Evolutionary conservation across 805 yeast genomes (phyloP).

Genomic region (Cyberlindnera suaveolens): DNA sequence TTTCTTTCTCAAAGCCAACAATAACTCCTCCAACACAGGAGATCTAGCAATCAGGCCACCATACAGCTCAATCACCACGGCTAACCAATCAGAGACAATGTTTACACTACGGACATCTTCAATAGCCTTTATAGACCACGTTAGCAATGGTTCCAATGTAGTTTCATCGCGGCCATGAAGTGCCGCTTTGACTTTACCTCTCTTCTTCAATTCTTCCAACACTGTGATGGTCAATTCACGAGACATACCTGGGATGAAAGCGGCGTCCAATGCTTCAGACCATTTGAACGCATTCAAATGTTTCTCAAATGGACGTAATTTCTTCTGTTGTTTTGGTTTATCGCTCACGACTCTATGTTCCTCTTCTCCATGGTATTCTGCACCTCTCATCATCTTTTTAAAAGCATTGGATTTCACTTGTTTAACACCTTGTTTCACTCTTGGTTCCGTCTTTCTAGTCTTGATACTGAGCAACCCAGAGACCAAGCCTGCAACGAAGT

Average conservation of each 20-base stretch:
- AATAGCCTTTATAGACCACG: slow-evolving; percentile 71
- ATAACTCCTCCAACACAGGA: slow-evolving; percentile 69
- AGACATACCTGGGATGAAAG: slow-evolving; percentile 71
- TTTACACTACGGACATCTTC: slow-evolving; percentile 69
- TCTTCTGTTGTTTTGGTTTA: slow-evolving; percentile 46
- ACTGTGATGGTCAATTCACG: slow-evolving; percentile 79
- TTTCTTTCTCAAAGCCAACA: slow-evolving; percentile 53
- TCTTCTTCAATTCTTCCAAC: slow-evolving; percentile 74
- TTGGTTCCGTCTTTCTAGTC: slow-evolving; percentile 47
- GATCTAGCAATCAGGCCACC: slow-evolving; percentile 66
- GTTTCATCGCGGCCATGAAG: slow-evolving; percentile 80
- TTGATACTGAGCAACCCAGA: slow-evolving; percentile 86
- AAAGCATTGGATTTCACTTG: slow-evolving; percentile 54
- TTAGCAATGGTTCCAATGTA: slow-evolving; percentile 75
- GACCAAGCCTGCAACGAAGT: slow-evolving; percentile 86
- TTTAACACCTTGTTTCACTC: slow-evolving; percentile 23
- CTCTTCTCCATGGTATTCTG: slow-evolving; percentile 84
- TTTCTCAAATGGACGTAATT: slow-evolving; percentile 75
- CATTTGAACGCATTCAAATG: slow-evolving; percentile 84
- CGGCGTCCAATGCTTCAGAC: slow-evolving; percentile 88
- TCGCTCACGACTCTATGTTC: slow-evolving; percentile 70
- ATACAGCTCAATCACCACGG: slow-evolving; percentile 69
- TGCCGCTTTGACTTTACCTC: slow-evolving; percentile 85
- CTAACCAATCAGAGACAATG: slow-evolving; percentile 65
- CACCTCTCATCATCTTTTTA: slow-evolving; percentile 82